Evolutionary conservation across 2,329 filamentous ascomycete genomes (phyloP).

Genomic region (Venturia aucupariae): DNA sequence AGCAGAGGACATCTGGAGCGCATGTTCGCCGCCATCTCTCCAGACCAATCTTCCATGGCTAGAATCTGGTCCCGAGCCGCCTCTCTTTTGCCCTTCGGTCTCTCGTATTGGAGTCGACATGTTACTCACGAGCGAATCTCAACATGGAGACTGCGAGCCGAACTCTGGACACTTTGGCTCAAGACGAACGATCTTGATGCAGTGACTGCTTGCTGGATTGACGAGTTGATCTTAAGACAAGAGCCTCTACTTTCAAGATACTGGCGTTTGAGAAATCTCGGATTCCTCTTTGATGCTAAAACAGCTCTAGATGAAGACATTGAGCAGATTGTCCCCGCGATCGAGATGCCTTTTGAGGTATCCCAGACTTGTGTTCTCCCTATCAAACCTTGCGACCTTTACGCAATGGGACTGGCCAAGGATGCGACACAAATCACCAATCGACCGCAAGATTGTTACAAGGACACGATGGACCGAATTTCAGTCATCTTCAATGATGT

Average conservation of each 20-base stretch:
- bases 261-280: conserved; percentile 1
- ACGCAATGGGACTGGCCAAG: conserved; percentile 34
- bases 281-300: neutral
- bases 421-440: conserved; percentile 34
- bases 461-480: conserved; percentile 39
- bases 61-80: neutral
- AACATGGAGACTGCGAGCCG: neutral
- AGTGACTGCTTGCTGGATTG: conserved; percentile 10
- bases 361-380: conserved; percentile 19
- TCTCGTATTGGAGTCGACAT: conserved; percentile 9
- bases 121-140: conserved; percentile 3
- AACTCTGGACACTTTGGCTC: conserved; percentile 8
- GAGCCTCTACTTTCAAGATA: conserved; percentile 3
- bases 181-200: conserved; percentile 11
- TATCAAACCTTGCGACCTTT: conserved; percentile 33
- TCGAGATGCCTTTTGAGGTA: conserved; percentile 6
- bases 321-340: conserved; percentile 1
- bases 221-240: conserved; percentile 10
- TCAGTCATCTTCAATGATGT: conserved; percentile 45
- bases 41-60: neutral
- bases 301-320: neutral
- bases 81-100: neutral
- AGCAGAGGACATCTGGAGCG: neutral
- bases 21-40: neutral
- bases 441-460: conserved; percentile 28